phyloP scores from a whole-genome alignment of 352 stramenopile species.

The Phytopythium cucurbitacearum region DNA sequence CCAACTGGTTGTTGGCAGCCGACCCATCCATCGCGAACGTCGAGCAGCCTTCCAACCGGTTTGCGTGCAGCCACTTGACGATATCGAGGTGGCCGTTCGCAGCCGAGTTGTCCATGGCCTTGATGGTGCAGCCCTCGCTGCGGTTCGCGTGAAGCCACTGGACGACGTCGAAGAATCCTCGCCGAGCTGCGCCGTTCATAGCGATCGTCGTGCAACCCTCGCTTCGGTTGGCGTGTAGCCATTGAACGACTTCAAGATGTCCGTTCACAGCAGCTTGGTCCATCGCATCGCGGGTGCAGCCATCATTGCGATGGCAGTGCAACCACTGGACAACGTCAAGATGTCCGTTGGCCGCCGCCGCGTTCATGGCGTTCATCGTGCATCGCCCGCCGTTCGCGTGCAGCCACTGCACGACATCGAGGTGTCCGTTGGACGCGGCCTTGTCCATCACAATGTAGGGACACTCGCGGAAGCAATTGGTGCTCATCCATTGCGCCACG shows the following conservation, averaged over 20 bases:
- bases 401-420: constrained; percentile 6
- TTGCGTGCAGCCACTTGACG: constrained; percentile 6
- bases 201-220: constrained; percentile 27
- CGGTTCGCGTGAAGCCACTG: constrained; percentile 22
- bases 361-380: constrained; percentile 9
- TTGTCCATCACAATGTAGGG: constrained; percentile 5
- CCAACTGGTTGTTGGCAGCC: constrained; percentile 16
- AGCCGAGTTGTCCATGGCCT: constrained; percentile 21
- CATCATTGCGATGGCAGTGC: constrained; percentile 23
- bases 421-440: constrained; percentile 2
- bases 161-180: constrained; percentile 15
- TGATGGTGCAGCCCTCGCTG: constrained; percentile 16
- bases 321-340: constrained; percentile 24
- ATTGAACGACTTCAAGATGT: constrained; percentile 20
- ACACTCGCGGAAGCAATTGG: constrained; percentile 8
- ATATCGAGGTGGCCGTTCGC: constrained; percentile 11
- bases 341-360: constrained; percentile 10
- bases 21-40: constrained; percentile 27
- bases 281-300: constrained; percentile 18
- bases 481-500: constrained; percentile 13
- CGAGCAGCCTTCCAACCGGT: constrained; percentile 16
- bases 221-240: constrained; percentile 15
- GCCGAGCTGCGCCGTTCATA: constrained; percentile 28
- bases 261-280: constrained; percentile 17
- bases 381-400: constrained; percentile 3